A percentile compares a stretch with the other conserved stretches of the same genome.
Evolutionary conservation across 805 yeast genomes (phyloP).

Genomic region (Spathaspora girioi): DNA sequence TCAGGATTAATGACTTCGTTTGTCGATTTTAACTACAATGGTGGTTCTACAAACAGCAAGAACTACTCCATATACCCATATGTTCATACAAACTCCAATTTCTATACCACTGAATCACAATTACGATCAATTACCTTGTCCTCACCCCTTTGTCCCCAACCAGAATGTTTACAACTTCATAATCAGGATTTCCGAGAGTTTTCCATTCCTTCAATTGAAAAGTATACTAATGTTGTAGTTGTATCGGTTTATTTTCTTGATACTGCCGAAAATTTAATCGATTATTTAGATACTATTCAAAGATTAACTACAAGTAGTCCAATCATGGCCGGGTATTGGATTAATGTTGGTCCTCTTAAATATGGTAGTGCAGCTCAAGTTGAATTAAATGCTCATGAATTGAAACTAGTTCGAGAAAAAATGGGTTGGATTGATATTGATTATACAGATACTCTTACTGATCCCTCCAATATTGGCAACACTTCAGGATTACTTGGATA

Average conservation of each 20-base stretch:
- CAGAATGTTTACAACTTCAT: constrained; percentile 44
- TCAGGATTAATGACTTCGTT: constrained; percentile 74
- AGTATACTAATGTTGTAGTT: constrained; percentile 43
- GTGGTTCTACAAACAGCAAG: constrained; percentile 20
- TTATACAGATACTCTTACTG: constrained; percentile 10
- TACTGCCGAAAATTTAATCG: constrained; percentile 84
- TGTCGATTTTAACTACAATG: constrained; percentile 47
- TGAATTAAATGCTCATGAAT: constrained; percentile 72
- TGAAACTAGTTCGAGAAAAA: constrained; percentile 44
- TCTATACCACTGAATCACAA: constrained; percentile 12
- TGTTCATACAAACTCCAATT: constrained; percentile 49
- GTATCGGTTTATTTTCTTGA: constrained; percentile 80
- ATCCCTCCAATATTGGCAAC: constrained; percentile 7
- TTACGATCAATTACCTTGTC: constrained; percentile 22
- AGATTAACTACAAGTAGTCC: constrained; percentile 9
- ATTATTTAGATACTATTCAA: constrained; percentile 66
- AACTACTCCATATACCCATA: constrained; percentile 36
- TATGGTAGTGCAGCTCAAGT: constrained; percentile 83
- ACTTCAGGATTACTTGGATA: constrained; percentile 49
- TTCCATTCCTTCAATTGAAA: constrained; percentile 20
- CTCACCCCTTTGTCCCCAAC: constrained; percentile 25
- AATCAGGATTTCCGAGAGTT: constrained; percentile 67
- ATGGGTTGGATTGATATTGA: constrained; percentile 58
- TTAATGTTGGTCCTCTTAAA: constrained; percentile 88
- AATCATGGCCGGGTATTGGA: constrained; percentile 62